Conservation (phyloP, 768 basidiomycete genomes). For the Cubamyces lactineus region DNA sequence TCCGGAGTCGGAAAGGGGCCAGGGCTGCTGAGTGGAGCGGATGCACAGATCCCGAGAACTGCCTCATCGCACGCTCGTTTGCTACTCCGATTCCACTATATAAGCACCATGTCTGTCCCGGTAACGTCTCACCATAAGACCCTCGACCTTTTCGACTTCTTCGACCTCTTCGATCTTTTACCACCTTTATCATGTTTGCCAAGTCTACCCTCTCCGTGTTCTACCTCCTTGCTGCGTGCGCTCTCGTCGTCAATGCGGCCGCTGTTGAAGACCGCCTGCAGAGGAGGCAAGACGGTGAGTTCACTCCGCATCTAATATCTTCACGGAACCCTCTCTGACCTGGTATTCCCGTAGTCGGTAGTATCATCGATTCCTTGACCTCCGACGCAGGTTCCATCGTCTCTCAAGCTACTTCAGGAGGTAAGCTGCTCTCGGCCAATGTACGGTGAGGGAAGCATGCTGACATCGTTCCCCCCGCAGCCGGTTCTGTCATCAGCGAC, state of each 20-base stretch:
- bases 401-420: slow-evolving; percentile 4
- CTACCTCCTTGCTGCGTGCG: slow-evolving; percentile 25
- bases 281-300: slow-evolving; percentile 33
- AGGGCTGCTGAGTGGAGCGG: no score
- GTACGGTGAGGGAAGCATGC: background rate
- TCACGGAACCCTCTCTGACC: no score
- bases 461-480: slow-evolving; percentile 4
- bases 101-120: no score
- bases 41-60: no score
- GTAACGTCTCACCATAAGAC: no score
- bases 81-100: no score
- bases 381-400: slow-evolving; percentile 9
- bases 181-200: slow-evolving; percentile 40
- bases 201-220: background rate
- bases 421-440: background rate
- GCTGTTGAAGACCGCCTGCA: slow-evolving; percentile 39
- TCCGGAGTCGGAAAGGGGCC: no score
- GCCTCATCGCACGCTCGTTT: no score
- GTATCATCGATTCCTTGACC: slow-evolving; percentile 7
- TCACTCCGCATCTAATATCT: no score
- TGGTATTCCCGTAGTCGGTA: slow-evolving; percentile 5
- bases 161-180: slow-evolving; percentile 13
- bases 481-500: slow-evolving; percentile 29
- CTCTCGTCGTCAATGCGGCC: slow-evolving; percentile 36
- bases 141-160: background rate